These are phyloP conservation scores for Sophora flavescens DNA, from an alignment of 306 rosid genomes.

Conservation along the genomic window DNA sequence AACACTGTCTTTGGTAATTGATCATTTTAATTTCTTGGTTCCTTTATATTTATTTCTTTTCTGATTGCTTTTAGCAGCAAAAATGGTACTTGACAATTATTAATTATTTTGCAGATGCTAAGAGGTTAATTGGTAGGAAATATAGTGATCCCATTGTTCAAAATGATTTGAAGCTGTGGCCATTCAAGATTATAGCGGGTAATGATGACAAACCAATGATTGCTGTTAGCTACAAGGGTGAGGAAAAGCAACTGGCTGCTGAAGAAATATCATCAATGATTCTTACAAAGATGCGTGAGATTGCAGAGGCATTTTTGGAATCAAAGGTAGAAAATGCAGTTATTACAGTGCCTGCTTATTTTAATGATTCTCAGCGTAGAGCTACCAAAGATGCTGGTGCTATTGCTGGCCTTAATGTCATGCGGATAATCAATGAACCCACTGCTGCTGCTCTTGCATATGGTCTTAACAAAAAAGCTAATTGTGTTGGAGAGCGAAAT, in stretches of 20 bases:
- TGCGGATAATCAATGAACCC: conserved; percentile 45
- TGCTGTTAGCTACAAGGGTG: background rate
- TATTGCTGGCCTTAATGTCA: background rate
- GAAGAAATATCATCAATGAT: conserved; percentile 11
- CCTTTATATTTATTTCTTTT: background rate
- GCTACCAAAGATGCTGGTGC: no score
- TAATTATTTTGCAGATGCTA: background rate
- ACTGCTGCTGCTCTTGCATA: conserved; percentile 61
- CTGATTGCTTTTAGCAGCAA: no score
- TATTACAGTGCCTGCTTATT: conserved; percentile 59
- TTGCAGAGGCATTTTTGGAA: conserved; percentile 46
- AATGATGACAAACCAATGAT: background rate
- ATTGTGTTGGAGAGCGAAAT: conserved; percentile 44
- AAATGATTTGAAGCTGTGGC: conserved; percentile 55
- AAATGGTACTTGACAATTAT: background rate
- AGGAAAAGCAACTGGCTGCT: background rate
- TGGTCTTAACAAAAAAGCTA: conserved; percentile 55
- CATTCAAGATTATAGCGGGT: conserved; percentile 47
- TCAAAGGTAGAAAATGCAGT: conserved; percentile 49
- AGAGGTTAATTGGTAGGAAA: conserved; percentile 39
- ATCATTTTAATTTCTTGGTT: background rate
- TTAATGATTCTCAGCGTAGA: no score
- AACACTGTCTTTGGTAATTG: conserved; percentile 37
- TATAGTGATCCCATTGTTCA: conserved; percentile 34
- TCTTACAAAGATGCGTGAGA: conserved; percentile 59